Base-by-base conservation (phyloP, 768 basidiomycete genomes). In the Mrakia frigida region DNA sequence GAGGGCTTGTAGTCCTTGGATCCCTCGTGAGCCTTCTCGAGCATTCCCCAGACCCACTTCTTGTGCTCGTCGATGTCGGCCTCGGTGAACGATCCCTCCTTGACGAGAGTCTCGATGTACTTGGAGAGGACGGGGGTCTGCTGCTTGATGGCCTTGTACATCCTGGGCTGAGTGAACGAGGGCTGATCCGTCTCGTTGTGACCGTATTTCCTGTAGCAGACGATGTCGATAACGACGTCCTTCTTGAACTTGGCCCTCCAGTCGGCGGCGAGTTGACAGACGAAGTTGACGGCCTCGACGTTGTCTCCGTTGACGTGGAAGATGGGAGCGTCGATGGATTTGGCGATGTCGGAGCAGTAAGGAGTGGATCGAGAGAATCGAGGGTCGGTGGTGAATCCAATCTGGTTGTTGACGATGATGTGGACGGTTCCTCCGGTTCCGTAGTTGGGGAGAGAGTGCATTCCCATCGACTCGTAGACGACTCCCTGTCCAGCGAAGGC, bases 251-350 rank as follows among this genome's bases (percentile, higher is more conserved):
- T 96, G 80, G 96, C 94, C 70, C 96, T 90, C 85, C 93, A 99
- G 83, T 99, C 96, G 41, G 96, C 96, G 37, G 96, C 97, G 74
- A 99, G 90, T 81, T 96, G 94, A 85, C 93, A 96, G 56, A 99
- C 96, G 82, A 95, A 99, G 83, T 92, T 98, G 83, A 99, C 94
- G 31, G 96, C 96, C 84, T 99, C 96, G 78, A 91, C 92, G 80
- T 98, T 94, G 87, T 99, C 96, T 65, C 96, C 96, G 81, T 99
- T 99, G 81, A 98, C 97, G 84, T 99, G 96, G 90, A 99, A 96
- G 84, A 99, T 98, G 70, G 96, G 96, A 0, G 97, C 88, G 81
- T 99, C 97, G 82, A 98, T 98, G 68, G 94, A 90, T 84, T 99
- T 99, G 78, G 97, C 97, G 79, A 99, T 92, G 82, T 99, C 97